phyloP scores from a whole-genome alignment of 306 rosid species.

The Cicer cuneatum region DNA sequence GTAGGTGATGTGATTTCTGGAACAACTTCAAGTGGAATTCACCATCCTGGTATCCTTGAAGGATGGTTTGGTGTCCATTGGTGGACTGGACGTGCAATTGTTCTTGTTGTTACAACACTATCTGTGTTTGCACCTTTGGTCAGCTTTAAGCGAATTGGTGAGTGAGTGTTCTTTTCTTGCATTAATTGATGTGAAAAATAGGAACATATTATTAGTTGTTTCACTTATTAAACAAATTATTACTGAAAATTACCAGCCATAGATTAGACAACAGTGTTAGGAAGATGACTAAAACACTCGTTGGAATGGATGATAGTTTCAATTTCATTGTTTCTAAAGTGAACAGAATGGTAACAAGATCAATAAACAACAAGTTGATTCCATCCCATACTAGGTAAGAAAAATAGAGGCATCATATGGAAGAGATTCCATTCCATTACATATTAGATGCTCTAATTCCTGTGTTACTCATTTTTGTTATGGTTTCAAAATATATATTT shows the following conservation, averaged over 20 bases:
- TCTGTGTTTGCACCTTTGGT: conserved; percentile 73
- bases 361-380: not conserved
- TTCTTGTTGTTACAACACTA: conserved; percentile 66
- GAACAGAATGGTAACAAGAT: not conserved
- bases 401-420: not conserved
- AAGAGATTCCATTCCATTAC: not conserved
- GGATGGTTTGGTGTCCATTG: conserved; percentile 90
- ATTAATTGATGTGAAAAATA: not conserved
- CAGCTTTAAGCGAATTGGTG: conserved; percentile 82
- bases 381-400: not conserved
- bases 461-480: no score
- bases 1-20: conserved; percentile 94
- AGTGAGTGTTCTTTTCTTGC: conserved; percentile 42
- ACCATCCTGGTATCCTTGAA: conserved; percentile 81
- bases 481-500: no score
- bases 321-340: not conserved
- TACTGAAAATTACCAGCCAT: not conserved
- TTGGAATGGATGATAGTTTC: not conserved
- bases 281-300: conserved; percentile 7
- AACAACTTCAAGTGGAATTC: conserved; percentile 74
- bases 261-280: not conserved
- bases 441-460: not conserved
- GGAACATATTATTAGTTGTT: not conserved
- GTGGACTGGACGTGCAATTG: conserved; percentile 77
- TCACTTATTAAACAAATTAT: conserved; percentile 6